Base-by-base conservation (phyloP, 73 alveolate genomes). In the Breviolum minutum region DNA sequence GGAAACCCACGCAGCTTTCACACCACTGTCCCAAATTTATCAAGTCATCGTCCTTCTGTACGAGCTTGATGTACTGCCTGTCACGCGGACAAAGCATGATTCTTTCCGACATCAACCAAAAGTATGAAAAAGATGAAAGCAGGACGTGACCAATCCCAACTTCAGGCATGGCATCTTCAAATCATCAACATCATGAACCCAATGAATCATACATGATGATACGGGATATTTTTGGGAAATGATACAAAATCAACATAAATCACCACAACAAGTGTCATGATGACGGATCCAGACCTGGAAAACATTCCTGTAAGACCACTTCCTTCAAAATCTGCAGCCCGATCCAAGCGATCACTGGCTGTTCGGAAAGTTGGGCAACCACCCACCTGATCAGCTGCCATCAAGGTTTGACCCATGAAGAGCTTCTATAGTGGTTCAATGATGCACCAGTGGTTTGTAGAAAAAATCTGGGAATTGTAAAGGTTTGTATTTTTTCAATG, bases 341-440 rank as follows among this genome's bases (percentile, higher is more conserved):
- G 82, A 6, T 88, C 99, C 94, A 80, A 62, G 73, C 99, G 99
- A 63, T 94, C 99, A 22, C 94, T 66, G 86, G 92, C 80, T 9
- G 71, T 66, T 19, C 99, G 99, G 86, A 63, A 94, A 86, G 94
- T 77, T 0, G 99, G 99, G 68, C 99, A 94, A 14, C 99, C 99
- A 62, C 99, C 99, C 68, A 94, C 99, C 94, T 77, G 27, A 40
- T 40, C 54, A 60, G 74, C 2, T 13, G 62, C 60, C 60, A 13
- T 40, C 5, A 40, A 40, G 54, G 54, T 40, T 40, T 12, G 87
- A 76, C 60, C 77, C 77, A 22, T 17, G 77, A 68, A 14, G 77
- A 22, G 77, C 77, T 68, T 40, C 54, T 3, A 40, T 40, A 40
- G 80, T 17, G 82, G 0, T 19, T 40, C 29, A 54, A 73, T 8